Evolutionary conservation across 495 filamentous ascomycete genomes (phyloP), one percentile per base, ranked within the genome.

Genomic region (Penicillium desertorum): DNA sequence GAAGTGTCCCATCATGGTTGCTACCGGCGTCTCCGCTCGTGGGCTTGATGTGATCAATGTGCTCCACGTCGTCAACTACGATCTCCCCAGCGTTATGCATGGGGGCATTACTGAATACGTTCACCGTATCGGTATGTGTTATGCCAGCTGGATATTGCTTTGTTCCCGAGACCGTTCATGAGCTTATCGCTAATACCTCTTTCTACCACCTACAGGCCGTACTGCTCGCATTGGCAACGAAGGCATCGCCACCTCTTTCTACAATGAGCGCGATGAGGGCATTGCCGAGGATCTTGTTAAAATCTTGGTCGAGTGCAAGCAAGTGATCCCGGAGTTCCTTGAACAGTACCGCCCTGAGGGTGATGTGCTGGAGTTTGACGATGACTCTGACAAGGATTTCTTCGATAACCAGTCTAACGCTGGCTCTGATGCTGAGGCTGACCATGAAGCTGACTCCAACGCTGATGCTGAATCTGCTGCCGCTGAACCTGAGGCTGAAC

Each of bases 101-200:
- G 92, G 91, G n/a, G 94, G 93, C 4, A 97, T 98, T 45, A 82
- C 89, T 49, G 94, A 98, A 64, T 98, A 98, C 64, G 82, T 88
- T 54, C 94, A 98, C 64, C 89, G 94, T 37, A 98, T 98, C 70
- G 93, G 88, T 90, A 80, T 70, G 80, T 72, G 8, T 39, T 17
- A 19, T 29, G 11, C 27, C 41, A 17, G 12, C 17, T 47, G 16
- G 68, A 58, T 45, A 12, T n/a, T n/a, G 19, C 12, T 12, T 42
- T 4, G 3, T 23, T 44, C 23, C 17, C 17, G 14, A 17, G 4
- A 2, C 16, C 9, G 1, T 19, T 10, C n/a, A 48, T 20, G n/a
- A 14, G 32, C 7, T 6, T 48, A 10, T n/a, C 27, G 6, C 27
- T 25, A 48, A 49, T 47, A 22, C 9, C 20, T 23, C 7, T 56